A percentile compares a stretch with the other conserved stretches of the same genome.
phyloP scores from a whole-genome alignment of 225 moss, liverwort and hornwort species.

The Physcomitrellopsis africana region DNA sequence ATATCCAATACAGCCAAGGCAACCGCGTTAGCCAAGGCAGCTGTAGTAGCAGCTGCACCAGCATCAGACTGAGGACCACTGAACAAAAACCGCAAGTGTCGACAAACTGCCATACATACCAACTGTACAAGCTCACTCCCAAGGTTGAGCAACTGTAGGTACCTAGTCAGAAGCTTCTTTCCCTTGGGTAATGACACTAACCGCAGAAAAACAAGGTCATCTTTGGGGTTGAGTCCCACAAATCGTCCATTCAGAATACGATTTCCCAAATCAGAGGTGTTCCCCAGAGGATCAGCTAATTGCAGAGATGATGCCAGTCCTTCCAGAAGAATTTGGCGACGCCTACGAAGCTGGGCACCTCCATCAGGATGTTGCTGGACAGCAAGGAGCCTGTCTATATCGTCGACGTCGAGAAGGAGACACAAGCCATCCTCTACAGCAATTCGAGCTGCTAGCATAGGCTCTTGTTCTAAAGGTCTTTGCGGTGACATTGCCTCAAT shows the following conservation, averaged over 20 bases:
- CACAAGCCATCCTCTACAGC: constrained; percentile 96
- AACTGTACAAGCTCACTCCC: constrained; percentile 85
- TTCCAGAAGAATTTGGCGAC: constrained; percentile 82
- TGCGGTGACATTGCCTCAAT: constrained; percentile 64
- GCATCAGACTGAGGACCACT: constrained; percentile 82
- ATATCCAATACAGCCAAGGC: constrained; percentile 69
- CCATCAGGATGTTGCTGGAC: constrained; percentile 81
- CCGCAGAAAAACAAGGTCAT: constrained; percentile 86
- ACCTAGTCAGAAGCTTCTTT: constrained; percentile 82
- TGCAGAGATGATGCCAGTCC: constrained; percentile 83
- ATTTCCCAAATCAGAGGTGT: constrained; percentile 55
- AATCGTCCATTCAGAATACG: constrained; percentile 60
- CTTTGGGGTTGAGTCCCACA: constrained; percentile 59
- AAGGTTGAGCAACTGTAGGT: constrained; percentile 74
- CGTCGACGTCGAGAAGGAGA: constrained; percentile 93
- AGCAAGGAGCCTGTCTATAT: constrained; percentile 81
- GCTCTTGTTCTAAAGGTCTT: constrained; percentile 91
- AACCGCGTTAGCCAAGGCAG: constrained; percentile 76
- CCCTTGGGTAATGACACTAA: constrained; percentile 87
- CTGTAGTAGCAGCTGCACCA: constrained; percentile 59
- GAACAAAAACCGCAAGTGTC: constrained; percentile 87
- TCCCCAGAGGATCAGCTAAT: constrained; percentile 63
- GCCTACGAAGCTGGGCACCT: constrained; percentile 71
- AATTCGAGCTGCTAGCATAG: constrained; percentile 95
- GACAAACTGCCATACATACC: constrained; percentile 84